Conservation (phyloP, 495 filamentous ascomycete species). For the Hypoxylon rickii region DNA sequence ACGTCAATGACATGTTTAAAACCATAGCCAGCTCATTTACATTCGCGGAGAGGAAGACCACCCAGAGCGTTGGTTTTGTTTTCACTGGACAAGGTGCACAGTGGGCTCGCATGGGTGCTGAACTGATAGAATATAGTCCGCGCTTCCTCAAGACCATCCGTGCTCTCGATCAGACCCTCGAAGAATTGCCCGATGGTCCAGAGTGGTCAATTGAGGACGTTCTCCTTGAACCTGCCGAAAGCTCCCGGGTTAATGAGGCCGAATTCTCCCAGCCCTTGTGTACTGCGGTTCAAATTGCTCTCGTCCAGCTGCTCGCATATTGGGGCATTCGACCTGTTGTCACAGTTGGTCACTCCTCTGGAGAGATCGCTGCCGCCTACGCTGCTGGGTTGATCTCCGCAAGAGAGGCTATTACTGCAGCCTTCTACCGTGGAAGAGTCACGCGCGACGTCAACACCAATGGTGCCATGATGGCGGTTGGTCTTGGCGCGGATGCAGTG, state of each 20-base stretch:
- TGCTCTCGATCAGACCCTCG: conserved; percentile 11
- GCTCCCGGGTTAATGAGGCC: conserved; percentile 35
- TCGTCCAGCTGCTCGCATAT: conserved; percentile 51
- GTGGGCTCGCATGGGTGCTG: conserved; percentile 27
- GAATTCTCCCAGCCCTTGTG: conserved; percentile 54
- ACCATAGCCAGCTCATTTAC: conserved; percentile 5
- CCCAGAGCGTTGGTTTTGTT: conserved; percentile 14
- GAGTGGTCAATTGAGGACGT: conserved; percentile 31
- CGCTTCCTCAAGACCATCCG: conserved; percentile 2
- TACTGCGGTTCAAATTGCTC: conserved; percentile 52
- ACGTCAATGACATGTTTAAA: conserved; percentile 8
- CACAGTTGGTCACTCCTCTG: conserved; percentile 61
- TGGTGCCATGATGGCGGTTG: conserved; percentile 61
- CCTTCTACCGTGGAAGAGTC: conserved; percentile 57
- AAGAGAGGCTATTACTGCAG: conserved; percentile 51
- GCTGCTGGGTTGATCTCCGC: conserved; percentile 44
- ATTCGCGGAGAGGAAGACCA: conserved; percentile 13
- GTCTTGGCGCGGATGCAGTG: conserved; percentile 22
- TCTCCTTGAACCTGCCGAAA: conserved; percentile 17
- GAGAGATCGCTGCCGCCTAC: conserved; percentile 61
- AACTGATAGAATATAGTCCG: conserved; percentile 14
- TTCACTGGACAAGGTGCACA: conserved; percentile 43
- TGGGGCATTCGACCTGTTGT: conserved; percentile 52
- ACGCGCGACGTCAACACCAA: conserved; percentile 24
- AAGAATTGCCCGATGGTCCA: conserved; percentile 13